Evolutionary conservation across 352 stramenopile genomes (phyloP), one percentile per base, ranked within the genome.

Genomic region (Phytophthora syringae): DNA sequence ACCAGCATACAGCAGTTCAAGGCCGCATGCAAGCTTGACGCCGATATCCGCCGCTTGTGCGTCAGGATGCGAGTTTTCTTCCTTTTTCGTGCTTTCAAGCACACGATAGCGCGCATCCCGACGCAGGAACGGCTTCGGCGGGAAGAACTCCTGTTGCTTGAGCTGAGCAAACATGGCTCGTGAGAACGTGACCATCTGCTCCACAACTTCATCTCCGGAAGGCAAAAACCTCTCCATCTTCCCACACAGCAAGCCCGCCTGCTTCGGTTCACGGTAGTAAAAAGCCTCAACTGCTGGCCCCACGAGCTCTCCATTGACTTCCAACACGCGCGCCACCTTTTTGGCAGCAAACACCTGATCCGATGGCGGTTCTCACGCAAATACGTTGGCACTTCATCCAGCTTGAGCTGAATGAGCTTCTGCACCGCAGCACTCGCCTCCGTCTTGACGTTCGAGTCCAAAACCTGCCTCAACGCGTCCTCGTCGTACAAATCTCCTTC

Each of bases 111-210:
- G 59, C 22, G 52, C 58, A 66, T 70, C 36, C 7, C 22, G 42
- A 25, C 11, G 15, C 22, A 79, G 58, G 57, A 95, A 95, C 20
- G 71, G 51, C 37, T 88, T 88, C 0, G 86, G 88, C 7, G 84
- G 64, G 51, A 74, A 80, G 52, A 94, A 93, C 21, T 78, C 56
- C 61, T 95, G 88, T 55, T 93, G 83, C 65, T 88, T 92, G 25
- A 94, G 66, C 68, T 94, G 83, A 21, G 88, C 88, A 51, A 89
- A 95, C 76, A 92, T 91, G 21, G 82, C 88, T 51, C 84, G 80
- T n/a, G 88, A 89, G 43, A 95, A 92, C 15, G 76, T 74, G 27
- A 94, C 73, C 52, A 76, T 70, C 16, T 64, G 55, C 22, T 74
- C 62, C 6, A 75, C 53, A 5, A 70, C 64, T 28, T 7, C 21